Conservation (phyloP, 2,329 filamentous ascomycete species). For the Colletotrichum sp. region DNA sequence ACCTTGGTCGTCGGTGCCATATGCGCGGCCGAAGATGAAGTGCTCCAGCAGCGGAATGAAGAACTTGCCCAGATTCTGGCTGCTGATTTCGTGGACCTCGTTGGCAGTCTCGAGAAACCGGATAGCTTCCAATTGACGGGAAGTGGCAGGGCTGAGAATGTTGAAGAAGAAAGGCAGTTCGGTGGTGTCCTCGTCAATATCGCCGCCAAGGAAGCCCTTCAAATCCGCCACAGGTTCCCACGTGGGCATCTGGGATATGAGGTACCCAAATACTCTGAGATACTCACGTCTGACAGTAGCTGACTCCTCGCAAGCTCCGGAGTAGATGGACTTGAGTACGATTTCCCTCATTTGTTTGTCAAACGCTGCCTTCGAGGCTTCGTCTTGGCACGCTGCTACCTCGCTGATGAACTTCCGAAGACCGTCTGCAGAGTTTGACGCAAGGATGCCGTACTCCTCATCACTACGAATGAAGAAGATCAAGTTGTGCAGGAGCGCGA, state of each 20-base stretch:
- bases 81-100: slow-evolving; percentile 66
- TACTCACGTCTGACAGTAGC: slow-evolving; percentile 87
- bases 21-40: slow-evolving; percentile 84
- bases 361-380: slow-evolving; percentile 52
- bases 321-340: slow-evolving; percentile 77
- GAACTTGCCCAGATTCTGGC: slow-evolving; percentile 82
- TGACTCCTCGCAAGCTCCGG: slow-evolving; percentile 77
- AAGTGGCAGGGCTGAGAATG: slow-evolving; percentile 86
- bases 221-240: slow-evolving; percentile 80
- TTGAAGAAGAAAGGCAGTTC: slow-evolving; percentile 88
- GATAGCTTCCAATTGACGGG: slow-evolving; percentile 84
- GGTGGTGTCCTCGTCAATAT: slow-evolving; percentile 66
- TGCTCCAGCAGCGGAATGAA: slow-evolving; percentile 93
- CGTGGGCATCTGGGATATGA: slow-evolving; percentile 73
- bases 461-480: slow-evolving; percentile 85
- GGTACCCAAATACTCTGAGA: slow-evolving; percentile 77
- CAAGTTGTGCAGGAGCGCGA: slow-evolving; percentile 86
- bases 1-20: slow-evolving; percentile 79
- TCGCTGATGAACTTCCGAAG: slow-evolving; percentile 80
- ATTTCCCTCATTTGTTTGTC: slow-evolving; percentile 65
- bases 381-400: slow-evolving; percentile 48
- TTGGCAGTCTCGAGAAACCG: slow-evolving; percentile 77
- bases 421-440: slow-evolving; percentile 79
- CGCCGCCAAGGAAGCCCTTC: slow-evolving; percentile 63
- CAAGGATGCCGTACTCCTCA: slow-evolving; percentile 85